These are phyloP conservation scores for Neofusicoccum cordaticola DNA, from an alignment of 2,329 filamentous ascomycete genomes.

Conservation along the genomic window DNA sequence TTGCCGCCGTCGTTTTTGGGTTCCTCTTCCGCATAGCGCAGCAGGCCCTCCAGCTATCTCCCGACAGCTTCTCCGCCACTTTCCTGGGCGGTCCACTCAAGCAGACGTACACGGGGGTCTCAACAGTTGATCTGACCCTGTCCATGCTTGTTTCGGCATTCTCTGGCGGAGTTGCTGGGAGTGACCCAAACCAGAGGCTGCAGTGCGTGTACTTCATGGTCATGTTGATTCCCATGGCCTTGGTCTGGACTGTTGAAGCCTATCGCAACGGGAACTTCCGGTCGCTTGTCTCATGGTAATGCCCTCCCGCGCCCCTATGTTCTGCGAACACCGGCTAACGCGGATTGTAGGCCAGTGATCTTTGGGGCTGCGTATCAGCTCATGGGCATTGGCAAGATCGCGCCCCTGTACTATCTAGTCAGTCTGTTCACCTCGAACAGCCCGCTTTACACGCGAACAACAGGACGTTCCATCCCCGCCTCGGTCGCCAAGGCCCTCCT, in stretches of 20 bases:
- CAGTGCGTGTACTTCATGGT: constrained; percentile 16
- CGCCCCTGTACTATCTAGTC: constrained; percentile 26
- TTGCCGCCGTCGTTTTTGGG: not conserved
- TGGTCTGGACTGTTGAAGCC: constrained; percentile 18
- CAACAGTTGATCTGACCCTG: not conserved
- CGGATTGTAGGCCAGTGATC: not conserved
- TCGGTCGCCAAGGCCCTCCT: constrained; percentile 24
- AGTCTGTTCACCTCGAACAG: constrained; percentile 21
- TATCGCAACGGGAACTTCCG: constrained; percentile 1
- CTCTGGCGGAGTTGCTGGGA: not conserved
- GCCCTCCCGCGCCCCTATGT: too few species aligned
- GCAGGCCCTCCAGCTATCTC: not conserved
- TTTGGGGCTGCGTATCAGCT: constrained; percentile 5
- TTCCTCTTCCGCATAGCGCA: not conserved
- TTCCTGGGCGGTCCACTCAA: not conserved
- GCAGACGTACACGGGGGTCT: not conserved
- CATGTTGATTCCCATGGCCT: not conserved
- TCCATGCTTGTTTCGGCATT: not conserved
- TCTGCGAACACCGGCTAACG: not conserved
- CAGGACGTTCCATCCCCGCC: constrained; percentile 19
- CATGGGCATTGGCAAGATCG: constrained; percentile 19
- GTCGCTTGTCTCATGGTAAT: constrained; percentile 15
- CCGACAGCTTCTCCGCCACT: not conserved
- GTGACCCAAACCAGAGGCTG: constrained; percentile 5
- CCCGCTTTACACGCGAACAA: constrained; percentile 19